phyloP scores from a whole-genome alignment of 1,139 yeast genomes.

The Kluyveromyces marxianus region DNA sequence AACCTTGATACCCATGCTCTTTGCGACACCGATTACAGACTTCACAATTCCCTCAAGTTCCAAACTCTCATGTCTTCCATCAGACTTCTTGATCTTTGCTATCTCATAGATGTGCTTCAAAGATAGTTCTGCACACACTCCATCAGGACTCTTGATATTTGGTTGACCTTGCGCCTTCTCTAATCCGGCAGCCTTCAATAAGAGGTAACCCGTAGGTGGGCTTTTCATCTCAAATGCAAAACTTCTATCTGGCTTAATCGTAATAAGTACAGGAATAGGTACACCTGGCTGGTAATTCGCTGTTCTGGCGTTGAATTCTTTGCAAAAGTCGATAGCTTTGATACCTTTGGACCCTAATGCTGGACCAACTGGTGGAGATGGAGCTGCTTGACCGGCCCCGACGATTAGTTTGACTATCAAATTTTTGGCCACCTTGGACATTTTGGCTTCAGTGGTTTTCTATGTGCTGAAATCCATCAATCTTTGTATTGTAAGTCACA shows the following conservation, averaged over 20 bases:
- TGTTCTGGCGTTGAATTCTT: conserved; percentile 95
- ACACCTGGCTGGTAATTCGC: conserved; percentile 78
- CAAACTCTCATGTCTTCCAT: conserved; percentile 65
- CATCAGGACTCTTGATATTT: conserved; percentile 18
- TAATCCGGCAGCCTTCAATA: conserved; percentile 78
- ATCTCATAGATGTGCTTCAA: conserved; percentile 90
- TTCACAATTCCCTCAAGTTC: conserved; percentile 75
- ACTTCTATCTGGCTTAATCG: conserved; percentile 86
- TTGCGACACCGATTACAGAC: conserved; percentile 79
- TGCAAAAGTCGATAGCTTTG: conserved; percentile 96
- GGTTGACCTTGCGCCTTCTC: conserved; percentile 55
- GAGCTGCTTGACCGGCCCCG: conserved; percentile 99
- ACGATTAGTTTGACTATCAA: conserved; percentile 82
- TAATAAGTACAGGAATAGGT: conserved; percentile 81
- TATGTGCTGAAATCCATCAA: neutral
- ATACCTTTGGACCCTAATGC: conserved; percentile 98
- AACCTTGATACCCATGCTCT: conserved; percentile 77
- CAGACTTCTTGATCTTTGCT: conserved; percentile 88
- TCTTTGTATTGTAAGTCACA: no score
- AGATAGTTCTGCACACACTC: conserved; percentile 62
- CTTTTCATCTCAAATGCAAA: conserved; percentile 81
- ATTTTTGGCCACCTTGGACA: conserved; percentile 28
- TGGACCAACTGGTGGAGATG: conserved; percentile 99
- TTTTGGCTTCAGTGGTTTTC: conserved; percentile 2
- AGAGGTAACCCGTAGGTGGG: conserved; percentile 86